A percentile compares a stretch with the other conserved stretches of the same genome.
phyloP scores from a whole-genome alignment of 208 protist genomes.

The Acanthamoeba sp. region DNA sequence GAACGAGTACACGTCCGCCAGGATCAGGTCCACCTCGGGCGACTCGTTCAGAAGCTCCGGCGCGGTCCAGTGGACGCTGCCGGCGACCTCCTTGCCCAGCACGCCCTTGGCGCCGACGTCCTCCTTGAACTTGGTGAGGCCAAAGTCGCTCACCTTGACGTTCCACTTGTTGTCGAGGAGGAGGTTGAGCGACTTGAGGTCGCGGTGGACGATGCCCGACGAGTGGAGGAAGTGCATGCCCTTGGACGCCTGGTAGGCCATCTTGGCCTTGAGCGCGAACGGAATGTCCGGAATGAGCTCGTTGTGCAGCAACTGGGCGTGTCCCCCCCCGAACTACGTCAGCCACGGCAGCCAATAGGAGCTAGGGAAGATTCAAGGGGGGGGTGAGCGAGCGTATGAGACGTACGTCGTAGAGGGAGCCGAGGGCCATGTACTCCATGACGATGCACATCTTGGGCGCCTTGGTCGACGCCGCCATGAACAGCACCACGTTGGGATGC shows the following conservation, averaged over 20 bases:
- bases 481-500: conserved; percentile 83
- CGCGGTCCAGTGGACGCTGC: not conserved
- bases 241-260: conserved; percentile 82
- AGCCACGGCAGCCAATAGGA: no score
- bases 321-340: no score
- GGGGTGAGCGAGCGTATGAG: not conserved
- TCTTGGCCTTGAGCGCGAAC: not conserved
- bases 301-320: not conserved
- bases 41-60: not conserved
- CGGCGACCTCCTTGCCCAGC: not conserved
- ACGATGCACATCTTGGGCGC: conserved; percentile 47
- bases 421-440: conserved; percentile 47
- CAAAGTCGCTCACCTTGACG: conserved; percentile 65
- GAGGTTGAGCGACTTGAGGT: conserved; percentile 76
- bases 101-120: not conserved
- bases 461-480: conserved; percentile 79
- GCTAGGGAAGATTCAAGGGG: no score
- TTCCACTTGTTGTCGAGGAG: conserved; percentile 50
- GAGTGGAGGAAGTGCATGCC: conserved; percentile 77
- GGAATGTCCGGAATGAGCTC: conserved; percentile 6
- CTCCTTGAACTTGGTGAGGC: conserved; percentile 23
- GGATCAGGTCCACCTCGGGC: not conserved
- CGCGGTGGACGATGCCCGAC: conserved; percentile 73
- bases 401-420: conserved; percentile 21
- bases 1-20: conserved; percentile 83